A percentile compares a stretch with the other conserved stretches of the same genome.
phyloP scores from a whole-genome alignment of 192 early-diverging fungal genomes.

The Jimgerdemannia lactiflua region DNA sequence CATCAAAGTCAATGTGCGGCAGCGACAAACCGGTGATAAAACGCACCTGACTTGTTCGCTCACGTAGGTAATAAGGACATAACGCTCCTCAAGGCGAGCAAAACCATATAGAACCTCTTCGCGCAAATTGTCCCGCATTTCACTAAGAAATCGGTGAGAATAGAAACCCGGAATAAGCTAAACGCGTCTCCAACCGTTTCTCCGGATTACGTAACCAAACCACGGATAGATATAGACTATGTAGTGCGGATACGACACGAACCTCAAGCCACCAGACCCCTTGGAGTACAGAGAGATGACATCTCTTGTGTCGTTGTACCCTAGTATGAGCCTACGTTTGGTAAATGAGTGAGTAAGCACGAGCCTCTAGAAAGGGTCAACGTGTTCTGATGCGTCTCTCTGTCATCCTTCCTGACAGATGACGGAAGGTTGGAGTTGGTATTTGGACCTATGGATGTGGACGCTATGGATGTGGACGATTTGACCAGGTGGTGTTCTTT shows the following conservation, averaged over 20 bases:
- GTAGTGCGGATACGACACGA: not conserved
- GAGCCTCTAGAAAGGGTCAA: not conserved
- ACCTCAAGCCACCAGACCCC: constrained; percentile 48
- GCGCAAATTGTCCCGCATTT: constrained; percentile 46
- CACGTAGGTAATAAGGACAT: constrained; percentile 54
- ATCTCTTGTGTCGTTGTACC: constrained; percentile 61
- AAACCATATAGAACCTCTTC: constrained; percentile 62
- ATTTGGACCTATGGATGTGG: too few species aligned
- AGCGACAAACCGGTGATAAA: not conserved
- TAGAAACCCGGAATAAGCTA: not conserved
- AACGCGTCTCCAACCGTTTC: not conserved
- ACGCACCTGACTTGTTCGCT: constrained; percentile 58
- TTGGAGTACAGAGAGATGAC: constrained; percentile 59
- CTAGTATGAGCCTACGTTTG: constrained; percentile 52
- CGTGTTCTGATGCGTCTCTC: not conserved
- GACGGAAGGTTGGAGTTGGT: too few species aligned
- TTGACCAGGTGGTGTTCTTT: too few species aligned
- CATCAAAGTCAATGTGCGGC: constrained; percentile 2
- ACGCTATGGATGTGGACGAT: too few species aligned
- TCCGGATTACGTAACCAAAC: not conserved
- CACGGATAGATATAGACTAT: not conserved
- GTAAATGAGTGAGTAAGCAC: not conserved
- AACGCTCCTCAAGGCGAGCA: constrained; percentile 54
- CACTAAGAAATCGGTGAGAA: constrained; percentile 18
- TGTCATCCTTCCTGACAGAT: too few species aligned